Percentiles rank a stretch among this genome's conserved stretches.
Evolutionary conservation across 306 rosid species (phyloP).

Genomic region (Quillaja saponaria): DNA sequence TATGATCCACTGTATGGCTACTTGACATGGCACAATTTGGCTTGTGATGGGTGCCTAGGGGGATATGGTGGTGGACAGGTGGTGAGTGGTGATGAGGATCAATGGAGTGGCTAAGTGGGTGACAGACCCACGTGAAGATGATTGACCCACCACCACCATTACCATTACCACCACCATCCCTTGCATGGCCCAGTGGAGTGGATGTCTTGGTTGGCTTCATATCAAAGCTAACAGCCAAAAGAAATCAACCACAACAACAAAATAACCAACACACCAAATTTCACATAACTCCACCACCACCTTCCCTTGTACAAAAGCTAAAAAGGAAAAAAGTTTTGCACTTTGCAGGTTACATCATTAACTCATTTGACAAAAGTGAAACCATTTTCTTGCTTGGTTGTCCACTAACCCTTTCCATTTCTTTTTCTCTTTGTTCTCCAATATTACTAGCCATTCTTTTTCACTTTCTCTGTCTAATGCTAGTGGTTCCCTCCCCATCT

Average conservation of each 20-base stretch:
- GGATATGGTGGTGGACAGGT: constrained; percentile 34
- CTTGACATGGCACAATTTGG: too few relatives aligned
- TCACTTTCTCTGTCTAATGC: constrained; percentile 44
- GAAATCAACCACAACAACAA: constrained; percentile 45
- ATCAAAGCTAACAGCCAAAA: constrained; percentile 90
- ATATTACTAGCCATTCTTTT: constrained; percentile 37
- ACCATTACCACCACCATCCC: constrained; percentile 47
- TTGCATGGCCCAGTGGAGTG: constrained; percentile 49
- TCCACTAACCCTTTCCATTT: constrained; percentile 42
- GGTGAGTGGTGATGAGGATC: constrained; percentile 22
- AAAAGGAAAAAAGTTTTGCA: constrained; percentile 22
- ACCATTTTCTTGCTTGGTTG: constrained; percentile 36
- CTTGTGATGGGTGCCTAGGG: too few relatives aligned
- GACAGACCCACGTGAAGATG: constrained; percentile 55
- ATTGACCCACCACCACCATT: constrained; percentile 54
- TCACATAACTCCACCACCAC: constrained; percentile 32
- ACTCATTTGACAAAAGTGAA: constrained; percentile 61
- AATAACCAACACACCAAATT: constrained; percentile 30
- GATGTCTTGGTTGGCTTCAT: constrained; percentile 76
- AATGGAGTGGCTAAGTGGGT: constrained; percentile 48
- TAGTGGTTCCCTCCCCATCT: constrained; percentile 54
- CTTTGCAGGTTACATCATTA: constrained; percentile 56
- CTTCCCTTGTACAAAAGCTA: constrained; percentile 8
- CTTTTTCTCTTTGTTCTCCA: constrained; percentile 22
- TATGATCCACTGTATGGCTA: too few relatives aligned